Conservation (phyloP, 2,329 filamentous ascomycete genomes). For the Amauroascus verrucosus region DNA sequence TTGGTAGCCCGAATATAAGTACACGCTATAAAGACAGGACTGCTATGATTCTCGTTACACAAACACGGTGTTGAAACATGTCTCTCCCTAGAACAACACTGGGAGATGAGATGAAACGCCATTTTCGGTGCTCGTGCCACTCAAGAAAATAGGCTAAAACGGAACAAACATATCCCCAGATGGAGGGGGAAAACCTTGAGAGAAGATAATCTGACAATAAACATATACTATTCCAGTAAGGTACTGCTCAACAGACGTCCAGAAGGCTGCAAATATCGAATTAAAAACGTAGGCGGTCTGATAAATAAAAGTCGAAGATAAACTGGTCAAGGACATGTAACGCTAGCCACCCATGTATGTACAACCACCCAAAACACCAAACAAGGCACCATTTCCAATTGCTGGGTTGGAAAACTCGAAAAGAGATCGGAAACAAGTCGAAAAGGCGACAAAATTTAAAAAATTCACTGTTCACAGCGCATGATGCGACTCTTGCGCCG, state of each 20-base stretch:
- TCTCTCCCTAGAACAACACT: background rate
- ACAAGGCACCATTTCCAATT: background rate
- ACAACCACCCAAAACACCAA: background rate
- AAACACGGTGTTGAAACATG: background rate
- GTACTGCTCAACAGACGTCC: background rate
- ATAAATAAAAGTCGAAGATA: too few species aligned
- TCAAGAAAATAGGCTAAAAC: too few species aligned
- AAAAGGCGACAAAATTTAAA: background rate
- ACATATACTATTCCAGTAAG: background rate
- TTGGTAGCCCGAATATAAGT: background rate
- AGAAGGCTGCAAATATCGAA: background rate
- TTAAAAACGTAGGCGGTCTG: background rate
- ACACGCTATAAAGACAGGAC: background rate
- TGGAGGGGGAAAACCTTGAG: background rate
- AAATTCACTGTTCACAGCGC: slow-evolving; percentile 2
- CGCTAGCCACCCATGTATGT: background rate
- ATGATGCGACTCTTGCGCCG: slow-evolving; percentile 15
- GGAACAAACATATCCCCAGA: background rate
- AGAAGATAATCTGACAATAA: background rate
- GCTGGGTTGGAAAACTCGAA: background rate
- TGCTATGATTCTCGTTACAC: background rate
- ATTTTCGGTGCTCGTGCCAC: background rate
- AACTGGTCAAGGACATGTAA: background rate
- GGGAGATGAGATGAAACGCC: background rate
- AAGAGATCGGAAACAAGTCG: background rate